Base-by-base conservation (phyloP, 2,329 filamentous ascomycete genomes). In the Xylariaceae sp. region DNA sequence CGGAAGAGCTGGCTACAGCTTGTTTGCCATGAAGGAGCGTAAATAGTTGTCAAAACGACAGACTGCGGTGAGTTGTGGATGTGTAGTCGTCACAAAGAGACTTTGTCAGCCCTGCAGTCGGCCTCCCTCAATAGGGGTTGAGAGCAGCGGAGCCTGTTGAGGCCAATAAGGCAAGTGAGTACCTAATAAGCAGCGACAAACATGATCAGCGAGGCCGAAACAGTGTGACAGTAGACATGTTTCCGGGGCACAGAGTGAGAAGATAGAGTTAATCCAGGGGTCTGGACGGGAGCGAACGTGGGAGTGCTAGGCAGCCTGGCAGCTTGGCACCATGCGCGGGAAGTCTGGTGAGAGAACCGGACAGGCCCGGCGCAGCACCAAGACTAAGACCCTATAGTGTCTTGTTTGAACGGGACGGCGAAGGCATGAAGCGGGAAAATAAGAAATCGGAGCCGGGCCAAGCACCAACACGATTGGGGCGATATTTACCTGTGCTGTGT, bases 401-500 rank as follows among this genome's bases (percentile, higher is more conserved):
- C 6, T 12, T n/a, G 21, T 26, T 26, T 8, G 24, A 14, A 5
- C n/a, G 6, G 24, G 24, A 26, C 5, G 12, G 24, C 24, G 21
- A 26, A n/a, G n/a, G 12, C 24, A 26, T 6, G 17, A 23, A 32
- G 17, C 30, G 19, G 21, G 14, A 22, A 24, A 32, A 36, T 11
- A 40, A 42, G 37, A 24, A 35, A 37, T 34, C 19, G 15, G 7
- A 25, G 19, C 17, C 8, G 24, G 28, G 32, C 31, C 40, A 26
- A 26, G 15, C 24, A 26, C n/a, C 5, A 26, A 26, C n/a, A 26
- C 15, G 31, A 35, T 43, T 37, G 41, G 39, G 35, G n/a, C 21
- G 29, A 36, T 28, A 36, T 40, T 27, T 49, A 52, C 49, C 44
- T 51, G 39, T 37, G 18, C 42, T 44, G 50, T 50, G 43, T 52